Conservation (phyloP, 148 eudicot genomes). For the Oxyria digyna region DNA sequence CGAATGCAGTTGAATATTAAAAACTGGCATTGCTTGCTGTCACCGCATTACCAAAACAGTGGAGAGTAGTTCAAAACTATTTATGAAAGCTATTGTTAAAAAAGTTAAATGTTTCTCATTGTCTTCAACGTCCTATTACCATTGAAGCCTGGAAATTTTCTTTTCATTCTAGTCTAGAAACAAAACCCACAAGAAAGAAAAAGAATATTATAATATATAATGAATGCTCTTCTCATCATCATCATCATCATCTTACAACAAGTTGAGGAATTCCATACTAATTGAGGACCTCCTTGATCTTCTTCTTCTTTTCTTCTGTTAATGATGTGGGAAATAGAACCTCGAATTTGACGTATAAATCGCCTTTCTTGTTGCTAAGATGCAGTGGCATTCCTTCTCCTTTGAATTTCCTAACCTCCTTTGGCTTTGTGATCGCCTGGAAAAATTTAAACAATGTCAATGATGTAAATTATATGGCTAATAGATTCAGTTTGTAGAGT, state of each 20-base stretch:
- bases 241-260: conserved; percentile 22
- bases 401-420: conserved; percentile 78
- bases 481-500: neutral
- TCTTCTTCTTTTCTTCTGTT: conserved; percentile 70
- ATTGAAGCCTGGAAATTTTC: neutral
- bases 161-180: neutral
- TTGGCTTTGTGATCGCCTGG: conserved; percentile 82
- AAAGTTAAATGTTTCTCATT: neutral
- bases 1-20: no score
- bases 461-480: neutral
- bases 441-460: neutral
- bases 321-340: conserved; percentile 79
- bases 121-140: neutral
- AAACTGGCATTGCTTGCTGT: no score
- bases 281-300: conserved; percentile 59
- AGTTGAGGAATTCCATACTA: conserved; percentile 9
- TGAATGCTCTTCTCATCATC: conserved; percentile 5
- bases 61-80: neutral
- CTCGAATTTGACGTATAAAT: conserved; percentile 67
- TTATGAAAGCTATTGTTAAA: neutral
- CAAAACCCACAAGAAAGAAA: neutral
- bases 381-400: conserved; percentile 95
- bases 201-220: conserved; percentile 3
- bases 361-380: conserved; percentile 79
- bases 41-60: neutral